A percentile compares a stretch with the other conserved stretches of the same genome.
phyloP scores from a whole-genome alignment of 108 stramenopile genomes.

The Cyclotella atomus region DNA sequence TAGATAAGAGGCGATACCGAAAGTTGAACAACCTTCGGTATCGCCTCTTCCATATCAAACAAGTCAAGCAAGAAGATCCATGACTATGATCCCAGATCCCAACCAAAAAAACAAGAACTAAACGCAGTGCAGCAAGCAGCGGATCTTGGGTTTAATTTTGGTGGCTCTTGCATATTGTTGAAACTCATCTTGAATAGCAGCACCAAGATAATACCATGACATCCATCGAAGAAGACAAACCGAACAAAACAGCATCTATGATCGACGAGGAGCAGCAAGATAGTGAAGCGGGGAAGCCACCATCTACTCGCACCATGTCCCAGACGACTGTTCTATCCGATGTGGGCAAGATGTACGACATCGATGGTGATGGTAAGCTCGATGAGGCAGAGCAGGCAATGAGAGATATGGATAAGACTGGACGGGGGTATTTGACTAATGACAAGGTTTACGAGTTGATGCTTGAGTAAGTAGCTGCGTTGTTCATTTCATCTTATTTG shows the following conservation, averaged over 20 bases:
- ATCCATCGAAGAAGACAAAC: neutral
- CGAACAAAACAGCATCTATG: neutral
- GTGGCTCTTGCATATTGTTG: neutral
- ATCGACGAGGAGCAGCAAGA: neutral
- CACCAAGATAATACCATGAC: neutral
- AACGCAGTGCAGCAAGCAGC: too few relatives aligned
- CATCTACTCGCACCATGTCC: neutral
- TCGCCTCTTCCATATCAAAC: too few relatives aligned
- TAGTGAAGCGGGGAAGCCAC: neutral
- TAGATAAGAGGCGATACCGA: too few relatives aligned
- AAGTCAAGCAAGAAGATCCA: too few relatives aligned
- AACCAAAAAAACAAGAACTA: too few relatives aligned
- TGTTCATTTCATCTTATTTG: neutral
- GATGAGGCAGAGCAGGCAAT: conserved; percentile 50
- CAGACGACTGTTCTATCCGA: neutral
- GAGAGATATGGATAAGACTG: conserved; percentile 52
- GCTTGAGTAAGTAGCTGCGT: conserved; percentile 12
- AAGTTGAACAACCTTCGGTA: too few relatives aligned
- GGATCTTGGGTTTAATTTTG: too few relatives aligned
- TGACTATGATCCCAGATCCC: too few relatives aligned
- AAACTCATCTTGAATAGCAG: neutral
- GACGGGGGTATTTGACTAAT: conserved; percentile 47
- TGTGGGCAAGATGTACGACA: conserved; percentile 46
- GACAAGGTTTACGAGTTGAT: conserved; percentile 57
- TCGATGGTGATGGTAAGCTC: conserved; percentile 52